Base-by-base conservation (phyloP, 2,329 filamentous ascomycete species). In the Cercospora canescens region DNA sequence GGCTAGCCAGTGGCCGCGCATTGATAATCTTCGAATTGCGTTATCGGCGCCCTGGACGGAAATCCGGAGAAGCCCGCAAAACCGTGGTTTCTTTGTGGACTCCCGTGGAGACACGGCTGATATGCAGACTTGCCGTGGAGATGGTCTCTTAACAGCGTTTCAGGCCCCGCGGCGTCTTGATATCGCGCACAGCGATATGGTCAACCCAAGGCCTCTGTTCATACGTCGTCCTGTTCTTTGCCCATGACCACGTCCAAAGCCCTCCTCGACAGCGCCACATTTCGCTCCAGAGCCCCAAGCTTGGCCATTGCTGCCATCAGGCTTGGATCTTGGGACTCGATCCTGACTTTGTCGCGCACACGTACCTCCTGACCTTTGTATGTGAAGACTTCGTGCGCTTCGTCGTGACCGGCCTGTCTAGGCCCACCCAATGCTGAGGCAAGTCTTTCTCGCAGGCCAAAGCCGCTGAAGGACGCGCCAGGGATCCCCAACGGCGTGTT, bases 321-420 rank as follows among this genome's bases (percentile, higher is more conserved):
- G 72, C 89, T 94, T 1, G 94, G 94, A 77, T 98, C 94, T 63
- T 93, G 92, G 73, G 88, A 94, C 78, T 97, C 94, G 1, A 97
- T 90, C 45, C 91, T 86, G 4, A 97, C 87, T 81, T 97, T 97
- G 77, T 97, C 94, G 71, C 90, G 88, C 54, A 98, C 94, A 69
- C 88, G 90, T 2, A 97, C 93, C 67, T 95, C 88, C 63, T 88
- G 85, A 4, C 87, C 86, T 14, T 81, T 82, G 79, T 86, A 97
- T 4, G 81, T 83, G 77, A 96, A 97, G 0, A 91, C 81, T 39
- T 88, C 86, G 67, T 94, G 91, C 69, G 89, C 88, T 79, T 98
- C 94, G 60, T 84, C 82, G 69, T 85, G 82, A 6, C 74, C 71
- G 12, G 79, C 81, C 3, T 76, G 72, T 65, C 78, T 76, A 9